Evolutionary conservation across 164 flowering plant genomes (phyloP), one percentile per base, ranked within the genome.

Genomic region (Macadamia tetraphylla): DNA sequence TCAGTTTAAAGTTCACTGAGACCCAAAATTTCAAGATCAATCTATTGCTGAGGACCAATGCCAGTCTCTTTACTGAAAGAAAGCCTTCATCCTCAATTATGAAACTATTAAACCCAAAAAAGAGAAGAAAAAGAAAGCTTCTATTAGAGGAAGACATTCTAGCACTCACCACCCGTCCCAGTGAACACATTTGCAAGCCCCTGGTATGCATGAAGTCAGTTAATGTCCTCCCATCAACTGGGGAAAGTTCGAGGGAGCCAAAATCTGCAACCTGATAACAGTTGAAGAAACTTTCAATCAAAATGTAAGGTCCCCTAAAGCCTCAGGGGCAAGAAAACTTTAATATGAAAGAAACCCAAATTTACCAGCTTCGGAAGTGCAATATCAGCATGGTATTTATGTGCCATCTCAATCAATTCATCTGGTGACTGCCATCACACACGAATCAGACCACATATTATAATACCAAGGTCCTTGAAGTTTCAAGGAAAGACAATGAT

Each of bases 201-300:
- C 97, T 86, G 46, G 97, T 91, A 61, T 93, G 98, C 98, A 93
- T 91, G 70, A 93, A 93, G 78, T 93, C 98, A 44, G 98, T 93
- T 76, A 91, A 76, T 55, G 98, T 93, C 82, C 97, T 83, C 68
- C 98, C 98, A 81, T 93, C 98, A 67, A 93, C 98, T 1, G 98
- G 98, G 67, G 98, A 93, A 75, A 93, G 96, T 76, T 93, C 98
- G 49, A 93, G 91, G 57, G 97, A 90, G 52, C 92, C 97, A 86
- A 93, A 93, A 85, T 93, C 98, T 76, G 97, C 86, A 35, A 93
- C 98, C 98, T 93, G 73, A 72, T 57, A 66, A 60, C 62, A 53
- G 60, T 72, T 65, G 56, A 61, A 71, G 63, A 9, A 46, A 57
- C 67, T 58, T 46, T 56, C 40, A 15, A 11, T 66, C 51, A 42